Evolutionary conservation across 2,329 filamentous ascomycete genomes (phyloP).

Genomic region (Trichoderma cornu-damae): DNA sequence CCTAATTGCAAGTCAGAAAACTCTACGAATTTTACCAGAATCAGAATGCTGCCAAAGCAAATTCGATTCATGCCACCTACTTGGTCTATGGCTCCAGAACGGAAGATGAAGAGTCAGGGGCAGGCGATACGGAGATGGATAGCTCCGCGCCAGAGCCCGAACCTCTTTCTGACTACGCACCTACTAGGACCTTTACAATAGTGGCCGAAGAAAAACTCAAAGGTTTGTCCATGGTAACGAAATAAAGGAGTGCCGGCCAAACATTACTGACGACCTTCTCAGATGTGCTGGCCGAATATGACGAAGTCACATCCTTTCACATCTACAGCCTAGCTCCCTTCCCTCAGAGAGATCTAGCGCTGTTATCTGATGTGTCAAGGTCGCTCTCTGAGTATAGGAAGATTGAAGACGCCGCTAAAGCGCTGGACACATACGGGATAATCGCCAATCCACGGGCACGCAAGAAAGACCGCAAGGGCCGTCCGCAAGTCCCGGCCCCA

Average conservation of each 20-base stretch:
- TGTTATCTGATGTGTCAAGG: slow-evolving; percentile 64
- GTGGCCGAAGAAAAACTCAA: slow-evolving; percentile 68
- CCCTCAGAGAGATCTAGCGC: slow-evolving; percentile 62
- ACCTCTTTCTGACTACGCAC: slow-evolving; percentile 45
- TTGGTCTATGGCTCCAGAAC: slow-evolving; percentile 67
- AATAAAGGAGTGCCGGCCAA: not conserved
- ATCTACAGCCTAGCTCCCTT: slow-evolving; percentile 78
- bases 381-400: slow-evolving; percentile 53
- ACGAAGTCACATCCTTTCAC: slow-evolving; percentile 72
- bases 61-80: slow-evolving; percentile 87
- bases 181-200: slow-evolving; percentile 58
- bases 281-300: slow-evolving; percentile 65
- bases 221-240: slow-evolving; percentile 40
- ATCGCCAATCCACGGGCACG: slow-evolving; percentile 69
- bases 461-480: slow-evolving; percentile 42
- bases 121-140: slow-evolving; percentile 65
- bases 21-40: slow-evolving; percentile 80
- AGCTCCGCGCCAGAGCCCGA: slow-evolving; percentile 56
- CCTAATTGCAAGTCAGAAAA: slow-evolving; percentile 54
- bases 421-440: slow-evolving; percentile 61
- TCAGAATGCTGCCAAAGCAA: slow-evolving; percentile 76
- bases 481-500: slow-evolving; percentile 25
- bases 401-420: slow-evolving; percentile 54
- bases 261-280: not conserved
- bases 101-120: slow-evolving; percentile 36